Evolutionary conservation across 208 protist species (phyloP), one percentile per base, ranked within the genome.

Genomic region (Wallacemonas sp.): DNA sequence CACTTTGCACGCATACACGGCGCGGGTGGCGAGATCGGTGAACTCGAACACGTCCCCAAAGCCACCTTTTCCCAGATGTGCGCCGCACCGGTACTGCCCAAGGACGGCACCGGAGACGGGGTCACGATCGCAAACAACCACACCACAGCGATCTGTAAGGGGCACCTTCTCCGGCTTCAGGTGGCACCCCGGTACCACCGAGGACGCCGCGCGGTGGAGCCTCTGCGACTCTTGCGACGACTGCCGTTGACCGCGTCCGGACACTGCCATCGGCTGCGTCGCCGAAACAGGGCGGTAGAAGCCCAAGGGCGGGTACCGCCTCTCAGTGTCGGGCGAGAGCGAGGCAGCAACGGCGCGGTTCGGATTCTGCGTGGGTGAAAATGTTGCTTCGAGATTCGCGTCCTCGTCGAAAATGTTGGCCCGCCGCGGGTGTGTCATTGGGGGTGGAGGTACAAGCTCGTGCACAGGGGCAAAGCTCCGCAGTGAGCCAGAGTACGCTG

Each of bases 31-130:
- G 6, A 77, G 45, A 22, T 93, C 73, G 29, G 63, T 71, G 36
- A 85, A 78, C 30, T 87, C 75, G 62, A 77, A 87, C 29, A 89
- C 81, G 38, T 81, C 67, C 0, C 74, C 76, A 63, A 88, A 93
- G 6, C 75, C 86, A 10, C 91, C 91, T 2, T 58, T 68, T 9
- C 91, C 91, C 10, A 96, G 80, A 12, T 77, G 65, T n/a, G 48
- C 32, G 0, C 76, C 77, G 67, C 76, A 84, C 2, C 70, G 53
- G 70, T 87, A 93, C 15, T 52, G 48, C 9, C 63, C 62, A 1
- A 85, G 34, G 3, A 84, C 67, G 9, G 63, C 50, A 12, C 53
- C 52, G 9, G 67, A 80, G 4, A 60, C 42, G 17, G 66, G 58
- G 48, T 87, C 75, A 3, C 57, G 45, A 39, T 86, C 77, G 36